Evolutionary conservation across 345 rosid genomes (phyloP).

Genomic region (Noccaea bulbosa): DNA sequence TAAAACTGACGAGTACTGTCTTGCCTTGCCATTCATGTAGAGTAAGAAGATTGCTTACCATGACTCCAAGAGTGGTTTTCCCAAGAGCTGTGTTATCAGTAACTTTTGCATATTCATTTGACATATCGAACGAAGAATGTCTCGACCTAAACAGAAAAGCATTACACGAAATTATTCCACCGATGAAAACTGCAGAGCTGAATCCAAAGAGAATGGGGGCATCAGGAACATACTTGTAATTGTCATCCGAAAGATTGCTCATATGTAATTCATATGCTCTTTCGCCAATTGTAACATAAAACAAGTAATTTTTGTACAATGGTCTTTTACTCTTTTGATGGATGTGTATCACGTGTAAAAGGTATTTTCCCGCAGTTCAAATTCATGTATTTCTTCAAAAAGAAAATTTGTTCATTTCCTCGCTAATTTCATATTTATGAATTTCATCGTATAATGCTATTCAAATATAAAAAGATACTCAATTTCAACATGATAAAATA

Average conservation of each 20-base stretch:
- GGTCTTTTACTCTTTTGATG: too few relatives aligned
- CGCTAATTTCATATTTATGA: too few relatives aligned
- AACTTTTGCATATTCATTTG: constrained; percentile 54
- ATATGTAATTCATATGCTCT: constrained; percentile 6
- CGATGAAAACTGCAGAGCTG: background rate
- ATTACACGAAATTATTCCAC: constrained; percentile 13
- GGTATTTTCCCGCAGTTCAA: too few relatives aligned
- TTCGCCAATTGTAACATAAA: too few relatives aligned
- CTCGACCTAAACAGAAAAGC: constrained; percentile 58
- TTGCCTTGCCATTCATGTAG: constrained; percentile 3
- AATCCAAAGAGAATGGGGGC: constrained; percentile 6
- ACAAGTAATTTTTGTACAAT: too few relatives aligned
- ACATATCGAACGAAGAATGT: constrained; percentile 53
- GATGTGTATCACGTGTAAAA: too few relatives aligned
- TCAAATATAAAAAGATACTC: too few relatives aligned
- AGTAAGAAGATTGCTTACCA: constrained; percentile 57
- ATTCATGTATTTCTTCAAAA: too few relatives aligned
- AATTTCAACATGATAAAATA: too few relatives aligned
- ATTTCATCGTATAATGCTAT: too few relatives aligned
- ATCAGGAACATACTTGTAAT: constrained; percentile 58
- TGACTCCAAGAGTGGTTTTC: constrained; percentile 60
- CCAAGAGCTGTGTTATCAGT: constrained; percentile 52
- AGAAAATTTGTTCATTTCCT: too few relatives aligned
- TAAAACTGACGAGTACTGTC: constrained; percentile 22
- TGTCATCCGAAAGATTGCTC: constrained; percentile 54